Evolutionary conservation across 192 early-diverging fungal genomes (phyloP).

Genomic region (Phlyctochytrium planicorne): DNA sequence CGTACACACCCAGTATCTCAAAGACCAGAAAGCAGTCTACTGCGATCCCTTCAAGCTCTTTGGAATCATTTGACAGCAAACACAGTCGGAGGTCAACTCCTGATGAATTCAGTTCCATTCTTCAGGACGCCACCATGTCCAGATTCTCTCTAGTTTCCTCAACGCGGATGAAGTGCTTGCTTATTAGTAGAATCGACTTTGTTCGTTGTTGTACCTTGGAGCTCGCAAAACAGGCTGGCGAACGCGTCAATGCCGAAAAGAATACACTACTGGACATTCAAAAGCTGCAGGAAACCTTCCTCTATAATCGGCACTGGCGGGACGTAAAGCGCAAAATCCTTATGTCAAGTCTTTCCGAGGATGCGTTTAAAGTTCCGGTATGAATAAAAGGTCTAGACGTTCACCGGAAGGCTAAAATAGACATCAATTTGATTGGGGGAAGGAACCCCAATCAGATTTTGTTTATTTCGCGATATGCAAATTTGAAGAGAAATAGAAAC

Average conservation of each 20-base stretch:
- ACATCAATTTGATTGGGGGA: too few species aligned
- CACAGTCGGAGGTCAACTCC: not conserved
- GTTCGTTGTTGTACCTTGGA: slow-evolving; percentile 2
- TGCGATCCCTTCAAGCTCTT: not conserved
- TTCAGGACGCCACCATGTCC: not conserved
- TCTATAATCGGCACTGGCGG: not conserved
- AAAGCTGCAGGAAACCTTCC: slow-evolving; percentile 12
- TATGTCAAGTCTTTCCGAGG: too few species aligned
- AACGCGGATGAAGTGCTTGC: slow-evolving; percentile 9
- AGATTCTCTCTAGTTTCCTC: slow-evolving; percentile 20
- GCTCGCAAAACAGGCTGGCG: slow-evolving; percentile 6
- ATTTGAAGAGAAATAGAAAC: too few species aligned
- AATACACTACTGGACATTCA: slow-evolving; percentile 2
- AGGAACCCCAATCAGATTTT: too few species aligned
- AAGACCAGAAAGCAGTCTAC: not conserved
- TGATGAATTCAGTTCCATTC: not conserved
- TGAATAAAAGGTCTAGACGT: too few species aligned
- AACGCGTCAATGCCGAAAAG: not conserved
- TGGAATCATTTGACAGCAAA: too few species aligned
- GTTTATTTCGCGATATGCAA: too few species aligned
- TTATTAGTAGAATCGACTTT: slow-evolving; percentile 11
- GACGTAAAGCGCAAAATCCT: not conserved
- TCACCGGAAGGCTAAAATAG: too few species aligned
- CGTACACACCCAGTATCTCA: too few species aligned
- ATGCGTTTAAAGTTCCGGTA: too few species aligned